phyloP scores from a whole-genome alignment of 2,329 filamentous ascomycete species.

The Neocucurbitaria cava region DNA sequence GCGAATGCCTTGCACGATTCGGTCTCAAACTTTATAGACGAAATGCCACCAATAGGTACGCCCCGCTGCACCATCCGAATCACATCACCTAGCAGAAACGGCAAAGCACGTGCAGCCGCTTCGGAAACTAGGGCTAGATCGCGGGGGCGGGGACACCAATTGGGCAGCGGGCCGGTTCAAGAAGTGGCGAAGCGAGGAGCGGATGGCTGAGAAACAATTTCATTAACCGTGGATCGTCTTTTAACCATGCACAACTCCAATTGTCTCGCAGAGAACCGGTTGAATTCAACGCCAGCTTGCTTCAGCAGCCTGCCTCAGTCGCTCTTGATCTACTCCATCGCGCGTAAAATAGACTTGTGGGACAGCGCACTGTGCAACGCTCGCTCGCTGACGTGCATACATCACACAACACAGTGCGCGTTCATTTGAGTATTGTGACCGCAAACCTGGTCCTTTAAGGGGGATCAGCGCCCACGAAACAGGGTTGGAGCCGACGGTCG shows the following conservation, averaged over 20 bases:
- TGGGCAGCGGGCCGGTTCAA: slow-evolving; percentile 1
- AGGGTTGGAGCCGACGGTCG: slow-evolving; percentile 1
- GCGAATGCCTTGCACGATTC: neutral
- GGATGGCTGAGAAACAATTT: neutral
- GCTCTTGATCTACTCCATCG: neutral
- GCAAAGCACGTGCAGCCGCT: slow-evolving; percentile 12
- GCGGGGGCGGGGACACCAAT: neutral
- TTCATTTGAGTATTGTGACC: neutral
- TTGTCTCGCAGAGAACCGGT: neutral
- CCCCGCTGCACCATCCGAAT: neutral
- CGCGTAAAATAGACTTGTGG: neutral
- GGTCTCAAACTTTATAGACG: neutral
- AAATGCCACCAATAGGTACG: slow-evolving; percentile 2
- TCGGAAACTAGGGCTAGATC: neutral
- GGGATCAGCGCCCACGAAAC: slow-evolving; percentile 7
- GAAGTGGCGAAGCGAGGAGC: neutral
- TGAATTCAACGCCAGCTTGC: neutral
- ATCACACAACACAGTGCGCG: neutral
- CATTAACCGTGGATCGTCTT: neutral
- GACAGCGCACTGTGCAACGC: neutral
- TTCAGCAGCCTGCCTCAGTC: neutral
- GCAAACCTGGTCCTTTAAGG: slow-evolving; percentile 3
- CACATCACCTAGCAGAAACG: slow-evolving; percentile 2
- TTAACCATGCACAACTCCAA: neutral
- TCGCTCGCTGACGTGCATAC: neutral